Base-by-base conservation (phyloP, 1,284 basidiomycete genomes). In the Sphagnurus paluster region DNA sequence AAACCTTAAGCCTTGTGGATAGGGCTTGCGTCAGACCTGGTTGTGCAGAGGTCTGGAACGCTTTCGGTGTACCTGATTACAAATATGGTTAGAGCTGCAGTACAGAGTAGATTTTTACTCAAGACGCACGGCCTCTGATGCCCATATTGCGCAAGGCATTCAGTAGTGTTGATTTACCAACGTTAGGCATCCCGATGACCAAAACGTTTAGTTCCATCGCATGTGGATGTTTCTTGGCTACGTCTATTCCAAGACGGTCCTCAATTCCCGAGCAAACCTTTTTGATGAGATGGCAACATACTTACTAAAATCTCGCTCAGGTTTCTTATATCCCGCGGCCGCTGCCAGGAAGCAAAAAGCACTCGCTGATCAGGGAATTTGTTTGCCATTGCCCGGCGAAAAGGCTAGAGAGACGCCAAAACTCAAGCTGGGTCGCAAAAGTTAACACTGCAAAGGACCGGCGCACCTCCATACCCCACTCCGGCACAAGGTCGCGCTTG, bases 121-220 rank as follows among this genome's bases (percentile, higher is more conserved):
- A 21, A 25, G 28, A 75, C 80, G 55, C 64, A 93, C 93, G 88
- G 62, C 92, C 93, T 50, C 81, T 76, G 24, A 96, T 89, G 3
- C 95, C 96, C 51, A 87, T 86, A 58, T 86, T 84, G 33, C 97
- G 80, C n/a, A 99, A 75, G 0, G 90, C 84, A 62, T 99, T 99
- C 11, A 99, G 71, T 41, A 99, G 69, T 3, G 92, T 94, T 21
- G 93, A 97, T 71, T 99, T 99, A 39, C 97, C 97, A 33, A 98
- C 94, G 63, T 99, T 99, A 4, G 96, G 96, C 96, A 99, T 99
- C 19, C 96, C 96, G 42, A 95, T 84, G 19, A 97, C 91, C 4
- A 97, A 76, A 6, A 98, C 83, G 60, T 93, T 93, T 53, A 91
- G 70, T 62, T 91, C 87, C 48, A 82, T 79, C 36, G 81, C 71